Percentiles rank a stretch among this genome's conserved stretches.
Evolutionary conservation across 345 rosid species (phyloP).

Genomic region (Clarkia xantiana): DNA sequence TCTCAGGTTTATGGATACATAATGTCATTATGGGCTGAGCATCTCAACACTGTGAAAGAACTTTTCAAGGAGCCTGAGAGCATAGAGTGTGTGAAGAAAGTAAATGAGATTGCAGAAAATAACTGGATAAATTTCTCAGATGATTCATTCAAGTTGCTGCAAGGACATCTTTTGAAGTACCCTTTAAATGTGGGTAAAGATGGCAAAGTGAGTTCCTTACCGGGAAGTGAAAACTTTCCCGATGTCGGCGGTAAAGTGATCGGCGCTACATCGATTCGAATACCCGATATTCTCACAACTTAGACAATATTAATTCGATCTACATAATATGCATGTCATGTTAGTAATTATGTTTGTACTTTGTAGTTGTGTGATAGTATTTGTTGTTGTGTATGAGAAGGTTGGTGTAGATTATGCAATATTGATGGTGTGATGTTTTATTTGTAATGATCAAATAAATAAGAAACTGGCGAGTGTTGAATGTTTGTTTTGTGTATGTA

Average conservation of each 20-base stretch:
- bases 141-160: conserved; percentile 15
- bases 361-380: too few relatives aligned
- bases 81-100: conserved; percentile 44
- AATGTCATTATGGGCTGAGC: conserved; percentile 93
- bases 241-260: conserved; percentile 77
- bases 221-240: conserved; percentile 55
- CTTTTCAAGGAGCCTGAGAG: conserved; percentile 36
- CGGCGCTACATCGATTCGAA: conserved; percentile 34
- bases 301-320: too few relatives aligned
- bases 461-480: too few relatives aligned
- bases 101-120: conserved; percentile 36
- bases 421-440: too few relatives aligned
- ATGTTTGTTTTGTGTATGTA: too few relatives aligned
- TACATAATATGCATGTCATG: too few relatives aligned
- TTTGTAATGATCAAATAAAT: too few relatives aligned
- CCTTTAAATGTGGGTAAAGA: conserved; percentile 41
- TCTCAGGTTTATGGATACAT: conserved; percentile 90
- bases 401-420: too few relatives aligned
- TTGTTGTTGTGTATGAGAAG: too few relatives aligned
- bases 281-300: conserved; percentile 70
- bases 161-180: conserved; percentile 83
- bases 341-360: too few relatives aligned
- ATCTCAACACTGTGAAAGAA: conserved; percentile 34
- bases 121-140: conserved; percentile 57
- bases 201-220: conserved; percentile 49